Conservation (phyloP, 2,329 filamentous ascomycete genomes). For the Aureobasidium sp. region DNA sequence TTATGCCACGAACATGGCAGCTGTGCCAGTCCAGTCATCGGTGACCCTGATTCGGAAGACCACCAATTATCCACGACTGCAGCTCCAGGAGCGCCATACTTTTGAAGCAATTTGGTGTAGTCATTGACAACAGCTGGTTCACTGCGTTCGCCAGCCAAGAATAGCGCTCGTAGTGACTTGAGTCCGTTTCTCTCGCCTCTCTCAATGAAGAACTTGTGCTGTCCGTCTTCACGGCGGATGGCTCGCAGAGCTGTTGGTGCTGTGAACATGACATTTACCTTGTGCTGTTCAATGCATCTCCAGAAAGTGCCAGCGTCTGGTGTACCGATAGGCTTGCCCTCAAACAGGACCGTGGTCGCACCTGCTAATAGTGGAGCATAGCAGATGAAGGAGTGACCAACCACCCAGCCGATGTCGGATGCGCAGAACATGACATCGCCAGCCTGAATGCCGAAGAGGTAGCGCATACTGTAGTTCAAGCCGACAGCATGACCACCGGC, state of each 20-base stretch:
- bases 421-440: conserved; percentile 76
- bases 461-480: conserved; percentile 70
- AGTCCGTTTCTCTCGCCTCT: conserved; percentile 62
- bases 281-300: conserved; percentile 76
- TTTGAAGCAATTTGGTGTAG: conserved; percentile 65
- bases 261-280: conserved; percentile 75
- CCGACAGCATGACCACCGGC: conserved; percentile 83
- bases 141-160: conserved; percentile 81
- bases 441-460: conserved; percentile 73
- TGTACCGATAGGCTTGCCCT: conserved; percentile 89
- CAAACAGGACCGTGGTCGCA: conserved; percentile 79
- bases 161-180: conserved; percentile 63
- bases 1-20: conserved; percentile 40
- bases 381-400: conserved; percentile 78
- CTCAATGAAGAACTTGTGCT: conserved; percentile 56
- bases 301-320: conserved; percentile 83
- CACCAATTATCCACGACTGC: conserved; percentile 66
- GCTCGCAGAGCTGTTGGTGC: conserved; percentile 81
- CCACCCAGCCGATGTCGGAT: conserved; percentile 88
- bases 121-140: conserved; percentile 77
- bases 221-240: conserved; percentile 76
- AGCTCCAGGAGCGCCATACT: conserved; percentile 56
- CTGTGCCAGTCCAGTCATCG: conserved; percentile 58
- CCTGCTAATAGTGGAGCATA: conserved; percentile 81
- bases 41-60: conserved; percentile 62